Percentiles rank a stretch among this genome's conserved stretches.
Conservation (phyloP, 805 yeast genomes). For the Zygoascus biomembranicola region DNA sequence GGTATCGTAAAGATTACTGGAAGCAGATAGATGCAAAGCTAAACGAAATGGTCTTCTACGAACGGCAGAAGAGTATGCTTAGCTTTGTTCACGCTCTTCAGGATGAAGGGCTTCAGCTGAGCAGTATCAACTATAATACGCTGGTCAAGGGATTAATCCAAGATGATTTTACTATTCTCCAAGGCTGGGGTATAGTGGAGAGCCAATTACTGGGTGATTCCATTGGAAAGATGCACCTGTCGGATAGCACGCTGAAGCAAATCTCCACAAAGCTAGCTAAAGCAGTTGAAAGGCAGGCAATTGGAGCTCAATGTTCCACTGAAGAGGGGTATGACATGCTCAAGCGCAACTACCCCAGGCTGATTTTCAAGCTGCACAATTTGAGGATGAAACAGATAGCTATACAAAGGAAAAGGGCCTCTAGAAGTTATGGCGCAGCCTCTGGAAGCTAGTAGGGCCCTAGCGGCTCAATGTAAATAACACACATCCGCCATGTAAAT, state of each 20-base stretch:
- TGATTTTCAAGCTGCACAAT: not conserved
- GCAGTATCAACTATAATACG: slow-evolving; percentile 11
- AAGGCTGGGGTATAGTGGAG: slow-evolving; percentile 12
- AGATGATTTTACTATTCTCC: slow-evolving; percentile 2
- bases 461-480: too few species aligned
- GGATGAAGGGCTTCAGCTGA: slow-evolving; percentile 10
- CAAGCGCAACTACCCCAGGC: not conserved
- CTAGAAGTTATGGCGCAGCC: not conserved
- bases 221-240: not conserved
- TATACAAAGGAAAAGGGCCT: not conserved
- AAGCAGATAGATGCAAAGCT: slow-evolving; percentile 12
- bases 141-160: slow-evolving; percentile 7
- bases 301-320: not conserved
- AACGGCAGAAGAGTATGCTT: slow-evolving; percentile 4
- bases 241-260: not conserved
- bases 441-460: too few species aligned
- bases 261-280: not conserved
- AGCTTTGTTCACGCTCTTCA: slow-evolving; percentile 1
- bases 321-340: not conserved
- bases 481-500: not conserved
- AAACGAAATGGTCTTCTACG: slow-evolving; percentile 10
- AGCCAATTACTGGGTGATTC: not conserved
- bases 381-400: not conserved
- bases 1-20: not conserved
- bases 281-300: not conserved